A percentile compares a stretch with the other conserved stretches of the same genome.
phyloP scores from a whole-genome alignment of 495 filamentous ascomycete species.

The Poronia punctata region DNA sequence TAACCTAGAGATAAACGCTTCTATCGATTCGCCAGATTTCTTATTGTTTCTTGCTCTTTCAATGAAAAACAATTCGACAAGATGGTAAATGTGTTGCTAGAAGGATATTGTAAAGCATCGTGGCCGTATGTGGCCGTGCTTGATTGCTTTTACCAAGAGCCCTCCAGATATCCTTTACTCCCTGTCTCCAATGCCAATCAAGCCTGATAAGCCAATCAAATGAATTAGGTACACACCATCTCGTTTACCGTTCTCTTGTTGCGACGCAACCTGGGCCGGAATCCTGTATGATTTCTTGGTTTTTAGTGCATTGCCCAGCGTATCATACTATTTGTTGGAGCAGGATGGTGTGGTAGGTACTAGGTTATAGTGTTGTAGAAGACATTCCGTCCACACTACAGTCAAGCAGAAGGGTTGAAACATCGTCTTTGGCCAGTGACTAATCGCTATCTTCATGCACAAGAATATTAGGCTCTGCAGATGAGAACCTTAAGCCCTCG shows the following conservation, averaged over 20 bases:
- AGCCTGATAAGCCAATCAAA: slow-evolving; percentile 2
- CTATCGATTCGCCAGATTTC: too few species aligned
- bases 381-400: slow-evolving; percentile 3
- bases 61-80: too few species aligned
- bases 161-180: neutral
- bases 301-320: too few species aligned
- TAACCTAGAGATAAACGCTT: too few species aligned
- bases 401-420: neutral
- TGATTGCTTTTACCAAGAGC: too few species aligned
- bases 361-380: neutral
- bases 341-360: neutral
- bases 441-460: neutral
- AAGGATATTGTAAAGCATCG: too few species aligned
- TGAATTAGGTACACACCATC: neutral
- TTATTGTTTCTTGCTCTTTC: too few species aligned
- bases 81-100: too few species aligned
- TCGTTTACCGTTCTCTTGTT: neutral
- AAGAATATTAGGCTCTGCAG: slow-evolving; percentile 4
- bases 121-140: too few species aligned
- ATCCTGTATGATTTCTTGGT: too few species aligned
- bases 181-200: neutral
- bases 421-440: slow-evolving; percentile 1
- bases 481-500: neutral
- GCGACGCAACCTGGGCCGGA: neutral
- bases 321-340: too few species aligned